Base-by-base conservation (phyloP, 495 filamentous ascomycete genomes). In the Xylaria telfairii region DNA sequence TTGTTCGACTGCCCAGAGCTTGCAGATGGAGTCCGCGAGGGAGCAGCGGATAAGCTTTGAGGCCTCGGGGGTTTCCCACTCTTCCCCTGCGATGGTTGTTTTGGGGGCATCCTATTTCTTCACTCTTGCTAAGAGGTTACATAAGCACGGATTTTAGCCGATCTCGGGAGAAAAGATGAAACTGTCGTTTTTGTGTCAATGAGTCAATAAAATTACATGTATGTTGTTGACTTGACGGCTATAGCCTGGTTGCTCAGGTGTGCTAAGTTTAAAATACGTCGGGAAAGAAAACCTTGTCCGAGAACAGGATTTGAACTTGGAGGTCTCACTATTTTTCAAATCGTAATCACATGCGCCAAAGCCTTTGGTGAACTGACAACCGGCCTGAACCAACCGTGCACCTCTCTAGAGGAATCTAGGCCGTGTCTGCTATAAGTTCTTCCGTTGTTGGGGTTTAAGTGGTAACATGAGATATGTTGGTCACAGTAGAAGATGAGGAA, bases 61-160 rank as follows among this genome's bases (percentile, higher is more conserved):
- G 65, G 41, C n/a, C 53, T n/a, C 10, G 68, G n/a, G n/a, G 41
- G 37, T 7, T 64, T 70, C 46, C 46, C 59, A 72, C 49, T 67
- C 62, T 73, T 71, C 0, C 68, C 54, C 67, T 74, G 70, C 15
- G 68, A 42, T 13, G 53, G 34, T 57, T 64, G 49, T 26, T 77
- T 75, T 3, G 74, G 75, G 51, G 75, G 70, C 74, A 76, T 77
- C 42, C 53, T 64, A 42, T 66, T 57, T 56, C 65, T 51, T 49
- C 30, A 32, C 42, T 13, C 19, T 12, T 34, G 5, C n/a, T 42
- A 62, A 39, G 53, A 30, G 30, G 17, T 49, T 30, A 44, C 47
- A 34, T 53, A 41, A 37, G n/a, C 63, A 51, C 4, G 17, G 2
- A 24, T 41, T 9, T 9, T 2, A 39, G 39, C 19, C 34, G 3